A percentile compares a stretch with the other conserved stretches of the same genome.
Conservation (phyloP, 441 rosid species). For the Populus tomentosa region DNA sequence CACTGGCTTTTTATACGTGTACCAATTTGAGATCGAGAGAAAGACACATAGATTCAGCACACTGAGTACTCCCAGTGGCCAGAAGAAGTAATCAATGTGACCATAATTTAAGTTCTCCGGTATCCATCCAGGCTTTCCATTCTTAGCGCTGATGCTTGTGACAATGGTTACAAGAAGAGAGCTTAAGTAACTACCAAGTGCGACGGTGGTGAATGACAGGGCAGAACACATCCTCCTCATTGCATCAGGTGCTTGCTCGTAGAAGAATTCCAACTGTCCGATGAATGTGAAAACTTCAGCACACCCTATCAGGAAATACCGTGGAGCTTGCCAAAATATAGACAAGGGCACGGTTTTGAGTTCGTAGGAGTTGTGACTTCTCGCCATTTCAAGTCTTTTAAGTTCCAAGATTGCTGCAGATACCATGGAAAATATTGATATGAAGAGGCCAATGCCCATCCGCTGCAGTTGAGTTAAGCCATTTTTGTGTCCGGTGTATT, state of each 20-base stretch:
- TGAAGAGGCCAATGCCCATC: slow-evolving; percentile 36
- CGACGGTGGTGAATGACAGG: too few species aligned
- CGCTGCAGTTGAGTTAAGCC: slow-evolving; percentile 40
- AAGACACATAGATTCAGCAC: slow-evolving; percentile 26
- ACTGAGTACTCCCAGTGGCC: slow-evolving; percentile 31
- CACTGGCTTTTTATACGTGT: slow-evolving; percentile 29
- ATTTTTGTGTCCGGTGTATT: slow-evolving; percentile 22
- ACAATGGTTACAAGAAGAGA: too few species aligned
- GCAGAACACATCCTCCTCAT: too few species aligned
- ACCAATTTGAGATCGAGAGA: slow-evolving; percentile 28
- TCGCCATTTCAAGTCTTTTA: too few species aligned
- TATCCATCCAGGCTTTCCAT: slow-evolving; percentile 41
- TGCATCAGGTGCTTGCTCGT: too few species aligned
- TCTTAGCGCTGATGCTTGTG: slow-evolving; percentile 16
- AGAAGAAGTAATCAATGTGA: slow-evolving; percentile 36
- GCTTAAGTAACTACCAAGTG: too few species aligned
- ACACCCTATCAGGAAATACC: too few species aligned
- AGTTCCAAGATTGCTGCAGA: slow-evolving; percentile 8
- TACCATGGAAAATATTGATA: slow-evolving; percentile 32
- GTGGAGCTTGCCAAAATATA: too few species aligned
- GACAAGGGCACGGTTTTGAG: too few species aligned
- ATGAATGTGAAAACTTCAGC: too few species aligned
- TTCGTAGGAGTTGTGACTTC: too few species aligned
- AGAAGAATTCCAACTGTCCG: too few species aligned
- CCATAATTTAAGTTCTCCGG: slow-evolving; percentile 33